Conservation (phyloP, 495 filamentous ascomycete genomes). For the Darksidea phi region DNA sequence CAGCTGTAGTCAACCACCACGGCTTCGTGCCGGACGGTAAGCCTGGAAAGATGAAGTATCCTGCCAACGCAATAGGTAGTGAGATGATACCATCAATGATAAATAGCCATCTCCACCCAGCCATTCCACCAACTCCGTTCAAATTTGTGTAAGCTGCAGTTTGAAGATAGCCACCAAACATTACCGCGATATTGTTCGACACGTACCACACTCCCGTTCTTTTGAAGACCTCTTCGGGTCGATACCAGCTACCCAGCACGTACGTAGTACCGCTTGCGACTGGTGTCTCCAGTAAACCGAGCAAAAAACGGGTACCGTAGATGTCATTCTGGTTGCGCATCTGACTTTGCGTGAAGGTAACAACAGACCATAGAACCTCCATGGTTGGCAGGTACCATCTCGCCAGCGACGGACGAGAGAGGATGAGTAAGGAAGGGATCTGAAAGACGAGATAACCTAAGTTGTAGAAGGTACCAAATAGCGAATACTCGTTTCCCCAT, state of each 20-base stretch:
- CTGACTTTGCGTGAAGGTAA: slow-evolving; percentile 51
- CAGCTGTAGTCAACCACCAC: slow-evolving; percentile 21
- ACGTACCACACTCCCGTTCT: slow-evolving; percentile 53
- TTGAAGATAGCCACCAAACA: slow-evolving; percentile 52
- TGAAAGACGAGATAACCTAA: slow-evolving; percentile 50
- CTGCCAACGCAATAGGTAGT: slow-evolving; percentile 51
- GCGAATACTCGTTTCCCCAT: slow-evolving; percentile 67
- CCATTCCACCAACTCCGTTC: slow-evolving; percentile 41
- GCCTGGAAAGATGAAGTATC: slow-evolving; percentile 67
- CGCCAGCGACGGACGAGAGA: slow-evolving; percentile 31
- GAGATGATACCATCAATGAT: slow-evolving; percentile 69
- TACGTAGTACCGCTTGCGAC: slow-evolving; percentile 49
- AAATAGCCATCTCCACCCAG: slow-evolving; percentile 66
- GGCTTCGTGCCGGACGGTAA: slow-evolving; percentile 67
- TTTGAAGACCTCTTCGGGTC: slow-evolving; percentile 54
- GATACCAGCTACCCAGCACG: slow-evolving; percentile 60
- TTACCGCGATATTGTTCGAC: slow-evolving; percentile 40
- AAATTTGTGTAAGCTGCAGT: slow-evolving; percentile 51
- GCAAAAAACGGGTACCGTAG: slow-evolving; percentile 51
- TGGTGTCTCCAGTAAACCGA: slow-evolving; percentile 41
- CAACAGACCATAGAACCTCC: slow-evolving; percentile 51
- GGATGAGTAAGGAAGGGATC: slow-evolving; percentile 42
- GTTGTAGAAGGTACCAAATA: slow-evolving; percentile 44
- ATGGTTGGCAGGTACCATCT: slow-evolving; percentile 44
- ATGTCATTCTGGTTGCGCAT: slow-evolving; percentile 53